A percentile compares a stretch with the other conserved stretches of the same genome.
phyloP scores from a whole-genome alignment of 2,329 filamentous ascomycete genomes.

The Cladosporium sp. region DNA sequence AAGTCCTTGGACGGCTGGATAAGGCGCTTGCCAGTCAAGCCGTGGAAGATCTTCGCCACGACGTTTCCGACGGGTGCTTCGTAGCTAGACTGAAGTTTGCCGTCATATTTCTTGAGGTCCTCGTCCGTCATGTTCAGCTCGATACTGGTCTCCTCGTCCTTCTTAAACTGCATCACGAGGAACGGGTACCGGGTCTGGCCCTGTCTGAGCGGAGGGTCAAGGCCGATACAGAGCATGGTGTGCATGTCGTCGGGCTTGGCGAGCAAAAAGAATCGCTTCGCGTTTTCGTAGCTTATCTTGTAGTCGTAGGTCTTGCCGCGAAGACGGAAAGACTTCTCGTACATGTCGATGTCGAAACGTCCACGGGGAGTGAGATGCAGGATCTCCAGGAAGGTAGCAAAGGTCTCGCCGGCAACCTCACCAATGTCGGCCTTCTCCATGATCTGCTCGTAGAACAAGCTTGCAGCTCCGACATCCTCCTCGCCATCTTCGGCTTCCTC shows the following conservation, averaged over 20 bases:
- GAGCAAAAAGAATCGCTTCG: slow-evolving; percentile 98
- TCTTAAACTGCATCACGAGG: slow-evolving; percentile 98
- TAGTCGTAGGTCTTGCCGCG: slow-evolving; percentile 99
- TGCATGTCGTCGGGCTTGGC: slow-evolving; percentile 98
- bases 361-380: slow-evolving; percentile 96
- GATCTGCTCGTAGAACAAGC: slow-evolving; percentile 94
- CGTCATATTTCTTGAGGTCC: slow-evolving; percentile 81
- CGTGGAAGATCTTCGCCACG: slow-evolving; percentile 91
- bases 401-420: slow-evolving; percentile 96
- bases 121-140: slow-evolving; percentile 96
- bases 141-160: slow-evolving; percentile 93
- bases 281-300: slow-evolving; percentile 96
- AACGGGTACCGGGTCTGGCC: slow-evolving; percentile 98
- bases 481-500: slow-evolving; percentile 51
- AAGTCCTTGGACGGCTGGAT: slow-evolving; percentile 93
- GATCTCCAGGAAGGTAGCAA: slow-evolving; percentile 94
- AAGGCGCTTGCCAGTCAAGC: slow-evolving; percentile 90
- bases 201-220: slow-evolving; percentile 92
- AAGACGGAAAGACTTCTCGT: slow-evolving; percentile 92
- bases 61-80: slow-evolving; percentile 92
- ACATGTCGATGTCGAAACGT: slow-evolving; percentile 99
- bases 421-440: slow-evolving; percentile 99
- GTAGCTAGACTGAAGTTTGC: slow-evolving; percentile 82
- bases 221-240: slow-evolving; percentile 86
- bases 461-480: slow-evolving; percentile 91